phyloP scores from a whole-genome alignment of 1,139 yeast genomes.

The Pneumocystis murina region DNA sequence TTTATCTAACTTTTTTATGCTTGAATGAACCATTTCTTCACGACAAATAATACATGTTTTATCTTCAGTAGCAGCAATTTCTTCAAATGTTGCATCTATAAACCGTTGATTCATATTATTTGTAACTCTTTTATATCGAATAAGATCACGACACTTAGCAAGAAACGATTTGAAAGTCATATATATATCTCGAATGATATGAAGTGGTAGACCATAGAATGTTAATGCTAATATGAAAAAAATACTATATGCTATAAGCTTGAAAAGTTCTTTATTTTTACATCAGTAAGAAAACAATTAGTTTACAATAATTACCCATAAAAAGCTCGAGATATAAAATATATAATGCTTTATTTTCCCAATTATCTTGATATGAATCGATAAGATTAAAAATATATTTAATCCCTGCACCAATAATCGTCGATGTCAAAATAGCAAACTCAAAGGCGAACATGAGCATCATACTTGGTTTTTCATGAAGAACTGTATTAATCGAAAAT shows the following conservation, averaged over 20 bases:
- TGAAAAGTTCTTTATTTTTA: constrained; percentile 19
- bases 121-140: constrained; percentile 45
- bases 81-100: constrained; percentile 38
- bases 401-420: constrained; percentile 34
- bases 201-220: constrained; percentile 44
- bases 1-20: constrained; percentile 18
- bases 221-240: constrained; percentile 35
- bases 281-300: neutral
- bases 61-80: constrained; percentile 43
- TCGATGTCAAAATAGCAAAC: constrained; percentile 50
- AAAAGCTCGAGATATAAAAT: constrained; percentile 12
- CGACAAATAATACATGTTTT: constrained; percentile 72
- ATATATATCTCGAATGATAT: constrained; percentile 53
- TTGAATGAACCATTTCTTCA: constrained; percentile 48
- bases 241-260: constrained; percentile 35
- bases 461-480: neutral
- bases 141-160: constrained; percentile 38
- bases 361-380: constrained; percentile 41
- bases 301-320: neutral
- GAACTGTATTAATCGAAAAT: neutral
- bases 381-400: constrained; percentile 41
- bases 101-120: constrained; percentile 52
- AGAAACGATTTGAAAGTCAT: constrained; percentile 37
- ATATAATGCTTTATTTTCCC: constrained; percentile 12
- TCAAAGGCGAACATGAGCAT: constrained; percentile 62